Conservation (phyloP, 73 alveolate species). For the Paraurostyla sp. region DNA sequence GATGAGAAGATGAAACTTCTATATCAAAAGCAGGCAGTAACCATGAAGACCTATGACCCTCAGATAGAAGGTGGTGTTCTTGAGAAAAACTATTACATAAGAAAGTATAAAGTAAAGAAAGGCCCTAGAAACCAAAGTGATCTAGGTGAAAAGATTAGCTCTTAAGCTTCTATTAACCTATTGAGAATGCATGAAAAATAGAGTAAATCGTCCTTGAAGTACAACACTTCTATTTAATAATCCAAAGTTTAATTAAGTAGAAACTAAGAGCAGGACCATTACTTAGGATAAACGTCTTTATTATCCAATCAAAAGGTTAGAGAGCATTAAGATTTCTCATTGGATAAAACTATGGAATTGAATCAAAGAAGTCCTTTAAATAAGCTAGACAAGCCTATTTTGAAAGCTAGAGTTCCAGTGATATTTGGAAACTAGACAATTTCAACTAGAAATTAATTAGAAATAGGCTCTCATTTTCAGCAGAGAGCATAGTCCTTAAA, state of each 20-base stretch:
- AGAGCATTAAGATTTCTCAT: background rate
- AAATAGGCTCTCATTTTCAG: background rate
- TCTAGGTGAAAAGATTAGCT: background rate
- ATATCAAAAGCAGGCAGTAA: background rate
- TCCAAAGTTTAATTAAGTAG: background rate
- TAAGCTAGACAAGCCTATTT: background rate
- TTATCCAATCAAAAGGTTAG: background rate
- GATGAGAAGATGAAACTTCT: background rate
- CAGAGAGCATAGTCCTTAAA: constrained; percentile 18
- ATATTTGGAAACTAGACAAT: constrained; percentile 1
- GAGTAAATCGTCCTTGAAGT: background rate
- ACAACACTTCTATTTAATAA: background rate
- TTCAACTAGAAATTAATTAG: background rate
- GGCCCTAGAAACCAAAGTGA: background rate
- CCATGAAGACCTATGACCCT: constrained; percentile 25
- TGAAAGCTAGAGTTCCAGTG: constrained; percentile 23
- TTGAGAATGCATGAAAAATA: background rate
- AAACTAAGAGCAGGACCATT: background rate
- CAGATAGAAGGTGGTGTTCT: background rate
- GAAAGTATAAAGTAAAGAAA: background rate
- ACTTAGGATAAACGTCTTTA: background rate
- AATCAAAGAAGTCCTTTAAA: background rate
- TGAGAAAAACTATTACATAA: background rate
- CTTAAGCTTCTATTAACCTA: background rate
- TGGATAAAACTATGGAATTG: background rate